These are phyloP conservation scores for Cyclostephanos invisitatus DNA, from an alignment of 108 stramenopile species.

Conservation along the genomic window DNA sequence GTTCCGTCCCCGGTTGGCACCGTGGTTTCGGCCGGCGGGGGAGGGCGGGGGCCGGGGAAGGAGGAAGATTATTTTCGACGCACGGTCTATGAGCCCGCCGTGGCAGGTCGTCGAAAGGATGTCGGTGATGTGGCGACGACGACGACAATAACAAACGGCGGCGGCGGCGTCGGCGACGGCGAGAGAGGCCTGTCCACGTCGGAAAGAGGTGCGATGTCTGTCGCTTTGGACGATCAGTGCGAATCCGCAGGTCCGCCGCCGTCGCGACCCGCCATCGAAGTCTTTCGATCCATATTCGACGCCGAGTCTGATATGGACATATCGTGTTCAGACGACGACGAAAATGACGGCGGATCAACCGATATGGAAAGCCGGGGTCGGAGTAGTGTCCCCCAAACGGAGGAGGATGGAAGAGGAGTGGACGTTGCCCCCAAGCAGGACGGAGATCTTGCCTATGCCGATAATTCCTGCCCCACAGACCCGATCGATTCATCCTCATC, in stretches of 20 bases:
- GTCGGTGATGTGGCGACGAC: neutral
- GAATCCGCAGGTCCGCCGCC: slow-evolving; percentile 26
- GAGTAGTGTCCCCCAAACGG: neutral
- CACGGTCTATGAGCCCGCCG: slow-evolving; percentile 32
- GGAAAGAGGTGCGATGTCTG: neutral
- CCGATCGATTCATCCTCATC: slow-evolving; percentile 4
- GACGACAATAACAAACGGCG: too few relatives aligned
- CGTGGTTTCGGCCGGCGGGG: neutral
- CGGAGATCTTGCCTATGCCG: neutral
- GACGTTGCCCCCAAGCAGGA: neutral
- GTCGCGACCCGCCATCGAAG: slow-evolving; percentile 25
- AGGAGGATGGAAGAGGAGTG: neutral
- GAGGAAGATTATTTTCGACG: slow-evolving; percentile 41
- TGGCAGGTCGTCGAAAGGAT: slow-evolving; percentile 3
- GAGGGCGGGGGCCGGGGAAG: neutral
- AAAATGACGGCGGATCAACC: neutral
- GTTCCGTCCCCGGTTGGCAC: slow-evolving; percentile 29
- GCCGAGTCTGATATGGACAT: slow-evolving; percentile 44
- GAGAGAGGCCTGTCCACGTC: neutral
- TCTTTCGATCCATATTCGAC: slow-evolving; percentile 49
- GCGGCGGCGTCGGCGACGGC: too few relatives aligned
- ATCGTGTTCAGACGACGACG: slow-evolving; percentile 26
- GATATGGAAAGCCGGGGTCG: neutral
- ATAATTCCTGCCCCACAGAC: neutral
- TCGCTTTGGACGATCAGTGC: neutral